These are phyloP conservation scores for Suillus lakei DNA, from an alignment of 768 basidiomycete species.

Conservation along the genomic window DNA sequence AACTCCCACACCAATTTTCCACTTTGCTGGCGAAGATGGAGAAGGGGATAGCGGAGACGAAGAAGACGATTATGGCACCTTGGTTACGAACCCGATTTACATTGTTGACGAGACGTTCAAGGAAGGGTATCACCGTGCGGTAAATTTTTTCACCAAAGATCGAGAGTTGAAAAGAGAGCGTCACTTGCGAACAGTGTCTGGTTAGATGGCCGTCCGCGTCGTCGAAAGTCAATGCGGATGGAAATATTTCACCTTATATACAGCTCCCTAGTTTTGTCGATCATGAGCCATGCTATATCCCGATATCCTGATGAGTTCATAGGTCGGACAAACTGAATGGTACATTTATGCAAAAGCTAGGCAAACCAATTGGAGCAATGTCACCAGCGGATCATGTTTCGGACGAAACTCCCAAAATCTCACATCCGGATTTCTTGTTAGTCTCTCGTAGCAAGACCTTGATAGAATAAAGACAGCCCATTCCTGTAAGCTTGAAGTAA, in stretches of 20 bases:
- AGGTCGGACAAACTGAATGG: neutral
- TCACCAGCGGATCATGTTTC: no score
- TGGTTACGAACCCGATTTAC: slow-evolving; percentile 22
- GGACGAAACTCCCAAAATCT: no score
- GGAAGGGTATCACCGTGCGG: slow-evolving; percentile 30
- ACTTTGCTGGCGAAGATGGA: slow-evolving; percentile 26
- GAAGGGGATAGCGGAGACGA: slow-evolving; percentile 25
- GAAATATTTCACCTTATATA: neutral
- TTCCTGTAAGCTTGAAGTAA: no score
- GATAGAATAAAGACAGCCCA: no score
- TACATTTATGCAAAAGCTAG: no score
- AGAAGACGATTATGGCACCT: slow-evolving; percentile 33
- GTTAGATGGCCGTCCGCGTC: neutral
- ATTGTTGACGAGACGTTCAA: slow-evolving; percentile 20
- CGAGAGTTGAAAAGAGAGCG: slow-evolving; percentile 12
- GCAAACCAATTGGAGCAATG: no score
- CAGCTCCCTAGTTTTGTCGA: slow-evolving; percentile 7
- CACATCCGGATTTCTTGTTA: no score
- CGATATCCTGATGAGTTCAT: neutral
- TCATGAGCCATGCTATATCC: neutral
- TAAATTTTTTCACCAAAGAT: slow-evolving; percentile 26
- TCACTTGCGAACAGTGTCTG: neutral
- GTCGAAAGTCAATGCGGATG: neutral
- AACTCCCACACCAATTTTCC: slow-evolving; percentile 19
- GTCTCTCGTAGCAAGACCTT: no score